Conservation (phyloP, 805 yeast species). For the Cyberlindnera amylophila region DNA sequence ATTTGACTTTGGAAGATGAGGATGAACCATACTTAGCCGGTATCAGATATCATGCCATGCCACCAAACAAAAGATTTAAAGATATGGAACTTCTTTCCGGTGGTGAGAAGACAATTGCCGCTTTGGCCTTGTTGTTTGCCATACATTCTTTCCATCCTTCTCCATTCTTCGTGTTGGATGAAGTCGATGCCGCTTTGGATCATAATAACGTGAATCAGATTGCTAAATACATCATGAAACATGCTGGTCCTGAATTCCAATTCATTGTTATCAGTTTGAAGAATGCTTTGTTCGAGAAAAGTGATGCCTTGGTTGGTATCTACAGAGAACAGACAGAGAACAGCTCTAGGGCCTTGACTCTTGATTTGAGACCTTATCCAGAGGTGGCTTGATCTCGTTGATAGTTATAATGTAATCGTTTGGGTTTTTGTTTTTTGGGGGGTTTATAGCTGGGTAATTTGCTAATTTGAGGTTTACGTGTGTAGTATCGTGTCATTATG, state of each 20-base stretch:
- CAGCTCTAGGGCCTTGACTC: conserved; percentile 67
- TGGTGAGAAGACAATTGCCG: conserved; percentile 96
- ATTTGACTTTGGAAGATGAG: conserved; percentile 78
- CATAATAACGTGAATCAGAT: conserved; percentile 80
- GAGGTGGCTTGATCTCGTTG: conserved; percentile 20
- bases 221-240: conserved; percentile 77
- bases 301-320: conserved; percentile 90
- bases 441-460: neutral
- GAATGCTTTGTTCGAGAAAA: conserved; percentile 78
- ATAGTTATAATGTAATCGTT: neutral
- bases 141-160: conserved; percentile 88
- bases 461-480: neutral
- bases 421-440: neutral
- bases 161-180: conserved; percentile 94
- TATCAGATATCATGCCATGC: conserved; percentile 88
- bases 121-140: conserved; percentile 86
- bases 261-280: conserved; percentile 91
- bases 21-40: conserved; percentile 88
- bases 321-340: conserved; percentile 76
- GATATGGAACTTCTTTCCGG: conserved; percentile 93
- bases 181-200: conserved; percentile 97
- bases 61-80: conserved; percentile 89
- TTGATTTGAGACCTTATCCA: conserved; percentile 65
- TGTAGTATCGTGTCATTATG: neutral
- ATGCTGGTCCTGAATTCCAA: conserved; percentile 77